Conservation (phyloP, 208 protist species). For the Strigomonas culicis region DNA sequence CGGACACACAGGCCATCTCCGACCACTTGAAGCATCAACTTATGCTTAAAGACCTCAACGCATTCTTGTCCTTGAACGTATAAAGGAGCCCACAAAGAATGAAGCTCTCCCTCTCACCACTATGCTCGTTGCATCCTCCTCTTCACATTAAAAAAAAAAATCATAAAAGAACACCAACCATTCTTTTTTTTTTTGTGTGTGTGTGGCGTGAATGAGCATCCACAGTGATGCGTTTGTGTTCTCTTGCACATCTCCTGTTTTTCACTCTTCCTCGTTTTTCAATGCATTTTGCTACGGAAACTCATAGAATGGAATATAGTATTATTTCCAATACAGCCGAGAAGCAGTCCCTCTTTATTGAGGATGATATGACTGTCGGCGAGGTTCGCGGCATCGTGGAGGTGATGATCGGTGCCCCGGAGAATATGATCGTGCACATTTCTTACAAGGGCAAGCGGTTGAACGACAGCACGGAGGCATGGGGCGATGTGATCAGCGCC, state of each 20-base stretch:
- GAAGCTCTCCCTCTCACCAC: not conserved
- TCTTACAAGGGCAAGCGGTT: constrained; percentile 63
- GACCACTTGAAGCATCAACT: not conserved
- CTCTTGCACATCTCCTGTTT: constrained; percentile 7
- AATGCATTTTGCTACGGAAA: not conserved
- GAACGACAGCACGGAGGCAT: constrained; percentile 33
- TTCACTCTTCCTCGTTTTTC: constrained; percentile 7
- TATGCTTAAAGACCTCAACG: not conserved
- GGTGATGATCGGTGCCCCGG: constrained; percentile 48
- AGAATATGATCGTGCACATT: constrained; percentile 38
- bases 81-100: not conserved
- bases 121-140: not conserved
- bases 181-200: constrained; percentile 4
- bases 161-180: not conserved
- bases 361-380: constrained; percentile 66
- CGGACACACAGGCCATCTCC: not conserved
- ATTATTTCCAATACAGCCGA: constrained; percentile 63
- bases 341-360: constrained; percentile 58
- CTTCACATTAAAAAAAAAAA: not conserved
- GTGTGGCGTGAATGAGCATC: not conserved
- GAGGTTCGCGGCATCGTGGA: constrained; percentile 64
- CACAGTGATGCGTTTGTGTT: not conserved
- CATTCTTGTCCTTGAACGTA: not conserved
- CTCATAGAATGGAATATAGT: constrained; percentile 52
- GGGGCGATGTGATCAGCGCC: constrained; percentile 23